These are phyloP conservation scores for Alloteropsis angusta DNA, from an alignment of 202 grass and related monocot genomes.

Conservation along the genomic window DNA sequence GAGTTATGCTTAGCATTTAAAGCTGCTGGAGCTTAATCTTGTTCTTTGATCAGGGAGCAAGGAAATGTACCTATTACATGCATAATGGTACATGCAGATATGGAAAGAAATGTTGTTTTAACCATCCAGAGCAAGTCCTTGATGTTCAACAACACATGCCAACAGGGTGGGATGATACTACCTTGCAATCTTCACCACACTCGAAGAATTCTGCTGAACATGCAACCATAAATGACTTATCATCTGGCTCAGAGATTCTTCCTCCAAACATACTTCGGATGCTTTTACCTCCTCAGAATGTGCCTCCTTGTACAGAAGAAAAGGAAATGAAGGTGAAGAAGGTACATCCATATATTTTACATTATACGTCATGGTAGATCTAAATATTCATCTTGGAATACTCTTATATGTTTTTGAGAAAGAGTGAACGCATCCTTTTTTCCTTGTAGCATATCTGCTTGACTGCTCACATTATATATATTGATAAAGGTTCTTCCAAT, in stretches of 20 bases:
- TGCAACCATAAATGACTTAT: background rate
- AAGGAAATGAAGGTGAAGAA: slow-evolving; percentile 26
- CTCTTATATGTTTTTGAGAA: background rate
- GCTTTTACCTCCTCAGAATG: slow-evolving; percentile 42
- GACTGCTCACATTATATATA: background rate
- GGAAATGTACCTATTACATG: slow-evolving; percentile 38
- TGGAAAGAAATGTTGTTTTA: slow-evolving; percentile 37
- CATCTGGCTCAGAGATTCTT: slow-evolving; percentile 18
- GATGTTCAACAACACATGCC: slow-evolving; percentile 22
- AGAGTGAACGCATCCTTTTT: background rate
- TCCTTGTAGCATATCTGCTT: background rate
- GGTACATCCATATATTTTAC: slow-evolving; percentile 1
- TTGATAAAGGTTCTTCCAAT: background rate
- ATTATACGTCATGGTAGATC: background rate
- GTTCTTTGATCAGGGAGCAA: slow-evolving; percentile 25
- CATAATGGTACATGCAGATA: slow-evolving; percentile 38
- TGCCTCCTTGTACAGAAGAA: slow-evolving; percentile 23
- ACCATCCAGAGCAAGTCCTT: slow-evolving; percentile 41
- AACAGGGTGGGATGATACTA: slow-evolving; percentile 36
- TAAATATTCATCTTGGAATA: background rate
- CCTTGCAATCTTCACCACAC: slow-evolving; percentile 3
- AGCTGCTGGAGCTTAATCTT: background rate
- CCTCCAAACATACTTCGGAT: slow-evolving; percentile 36
- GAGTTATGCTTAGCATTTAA: background rate
- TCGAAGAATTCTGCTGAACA: slow-evolving; percentile 9